A percentile compares a stretch with the other conserved stretches of the same genome.
These are phyloP conservation scores for Xenosphaeropsis pyriputrescens DNA, from an alignment of 2,329 filamentous ascomycete species.

Conservation along the genomic window DNA sequence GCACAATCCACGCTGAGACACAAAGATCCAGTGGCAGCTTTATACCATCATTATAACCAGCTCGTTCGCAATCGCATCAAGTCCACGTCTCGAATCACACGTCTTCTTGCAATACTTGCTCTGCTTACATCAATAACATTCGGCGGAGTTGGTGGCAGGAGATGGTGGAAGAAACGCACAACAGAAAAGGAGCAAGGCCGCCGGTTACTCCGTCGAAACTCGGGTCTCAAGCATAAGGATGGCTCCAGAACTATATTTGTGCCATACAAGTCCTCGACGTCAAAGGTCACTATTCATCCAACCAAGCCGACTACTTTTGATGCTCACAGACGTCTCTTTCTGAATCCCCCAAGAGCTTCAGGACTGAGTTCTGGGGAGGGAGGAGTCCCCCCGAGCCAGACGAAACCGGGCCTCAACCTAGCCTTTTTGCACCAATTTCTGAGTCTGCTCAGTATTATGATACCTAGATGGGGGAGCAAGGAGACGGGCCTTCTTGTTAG, in stretches of 20 bases:
- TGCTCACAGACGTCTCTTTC: constrained; percentile 82
- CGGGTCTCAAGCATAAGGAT: constrained; percentile 85
- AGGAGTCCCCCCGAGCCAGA: constrained; percentile 69
- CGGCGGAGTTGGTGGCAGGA: constrained; percentile 62
- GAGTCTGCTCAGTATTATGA: constrained; percentile 93
- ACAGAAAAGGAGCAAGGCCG: constrained; percentile 72
- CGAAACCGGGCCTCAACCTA: constrained; percentile 86
- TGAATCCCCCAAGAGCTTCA: constrained; percentile 77
- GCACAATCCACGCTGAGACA: constrained; percentile 71
- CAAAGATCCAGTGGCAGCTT: constrained; percentile 51
- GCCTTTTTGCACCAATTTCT: constrained; percentile 96
- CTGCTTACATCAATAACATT: constrained; percentile 68
- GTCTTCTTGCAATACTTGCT: constrained; percentile 61
- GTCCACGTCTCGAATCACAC: constrained; percentile 54
- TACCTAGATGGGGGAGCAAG: constrained; percentile 89
- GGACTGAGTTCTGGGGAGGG: constrained; percentile 54
- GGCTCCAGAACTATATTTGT: constrained; percentile 92
- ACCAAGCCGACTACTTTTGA: constrained; percentile 93
- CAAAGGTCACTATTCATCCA: constrained; percentile 79
- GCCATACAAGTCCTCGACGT: constrained; percentile 74
- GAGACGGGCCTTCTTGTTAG: constrained; percentile 82
- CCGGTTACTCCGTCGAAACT: constrained; percentile 78
- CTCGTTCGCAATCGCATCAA: constrained; percentile 39
- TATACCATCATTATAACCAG: constrained; percentile 43
- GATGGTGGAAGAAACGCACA: constrained; percentile 58